A percentile compares a stretch with the other conserved stretches of the same genome.
Conservation (phyloP, 148 eudicot species). For the Diospyros lotus region DNA sequence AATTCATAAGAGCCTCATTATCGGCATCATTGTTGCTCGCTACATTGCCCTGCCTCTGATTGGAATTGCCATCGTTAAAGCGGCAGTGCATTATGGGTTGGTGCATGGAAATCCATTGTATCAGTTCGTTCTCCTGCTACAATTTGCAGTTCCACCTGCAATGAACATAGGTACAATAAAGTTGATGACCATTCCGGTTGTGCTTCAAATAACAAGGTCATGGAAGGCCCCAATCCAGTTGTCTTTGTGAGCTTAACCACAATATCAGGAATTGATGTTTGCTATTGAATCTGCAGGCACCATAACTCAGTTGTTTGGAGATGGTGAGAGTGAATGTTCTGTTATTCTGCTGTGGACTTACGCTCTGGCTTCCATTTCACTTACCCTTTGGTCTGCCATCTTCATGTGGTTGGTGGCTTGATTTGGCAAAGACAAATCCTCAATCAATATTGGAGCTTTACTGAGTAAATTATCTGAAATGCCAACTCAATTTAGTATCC, state of each 20-base stretch:
- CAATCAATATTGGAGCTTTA: not conserved
- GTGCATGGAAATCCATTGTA: conserved; percentile 55
- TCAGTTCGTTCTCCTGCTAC: conserved; percentile 70
- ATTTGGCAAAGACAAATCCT: not conserved
- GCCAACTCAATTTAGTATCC: too few species aligned
- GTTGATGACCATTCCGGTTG: not conserved
- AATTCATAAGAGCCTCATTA: conserved; percentile 35
- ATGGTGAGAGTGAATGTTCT: conserved; percentile 33
- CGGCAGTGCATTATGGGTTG: conserved; percentile 43
- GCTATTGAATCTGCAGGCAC: conserved; percentile 23
- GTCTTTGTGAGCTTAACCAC: too few species aligned
- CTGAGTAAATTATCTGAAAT: too few species aligned
- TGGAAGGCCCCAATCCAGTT: too few species aligned
- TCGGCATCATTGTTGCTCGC: conserved; percentile 52
- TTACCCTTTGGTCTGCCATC: conserved; percentile 29
- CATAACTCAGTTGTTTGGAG: conserved; percentile 34
- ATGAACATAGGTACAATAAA: conserved; percentile 64
- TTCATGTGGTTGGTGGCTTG: conserved; percentile 33
- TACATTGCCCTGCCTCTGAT: conserved; percentile 55
- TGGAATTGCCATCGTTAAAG: conserved; percentile 54
- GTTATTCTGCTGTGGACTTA: conserved; percentile 36
- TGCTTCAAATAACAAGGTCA: not conserved
- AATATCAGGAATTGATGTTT: not conserved
- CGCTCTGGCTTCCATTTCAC: conserved; percentile 20
- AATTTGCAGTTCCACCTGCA: conserved; percentile 83